These are phyloP conservation scores for Chlorella sp. DNA, from an alignment of 139 green algal species.

Conservation along the genomic window DNA sequence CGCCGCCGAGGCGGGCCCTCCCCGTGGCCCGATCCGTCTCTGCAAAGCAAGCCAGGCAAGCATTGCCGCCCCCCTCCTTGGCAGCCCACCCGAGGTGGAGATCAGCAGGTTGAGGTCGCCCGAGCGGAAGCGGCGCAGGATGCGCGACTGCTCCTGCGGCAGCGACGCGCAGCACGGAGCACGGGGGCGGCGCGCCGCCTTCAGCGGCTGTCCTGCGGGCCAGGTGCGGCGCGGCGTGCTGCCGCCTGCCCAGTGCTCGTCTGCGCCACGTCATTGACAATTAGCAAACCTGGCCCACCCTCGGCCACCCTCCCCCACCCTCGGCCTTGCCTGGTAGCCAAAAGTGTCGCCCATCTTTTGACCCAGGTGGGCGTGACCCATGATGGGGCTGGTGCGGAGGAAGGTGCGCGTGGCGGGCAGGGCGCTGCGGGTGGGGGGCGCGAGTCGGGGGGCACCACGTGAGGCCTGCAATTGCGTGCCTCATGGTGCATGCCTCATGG, in stretches of 20 bases:
- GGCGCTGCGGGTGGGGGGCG: too few species aligned
- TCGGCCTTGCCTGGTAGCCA: conserved; percentile 10
- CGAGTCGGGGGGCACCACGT: too few species aligned
- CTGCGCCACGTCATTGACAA: background rate
- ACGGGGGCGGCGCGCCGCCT: background rate
- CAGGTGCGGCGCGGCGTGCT: background rate
- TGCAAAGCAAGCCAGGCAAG: too few species aligned
- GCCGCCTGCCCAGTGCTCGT: background rate
- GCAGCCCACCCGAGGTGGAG: conserved; percentile 28
- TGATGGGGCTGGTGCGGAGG: conserved; percentile 1
- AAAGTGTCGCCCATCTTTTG: too few species aligned
- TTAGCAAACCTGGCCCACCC: background rate
- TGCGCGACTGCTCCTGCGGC: conserved; percentile 38
- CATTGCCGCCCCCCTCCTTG: background rate
- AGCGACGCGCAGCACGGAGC: background rate
- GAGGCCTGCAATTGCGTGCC: too few species aligned
- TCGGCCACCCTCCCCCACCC: background rate
- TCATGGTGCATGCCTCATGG: too few species aligned
- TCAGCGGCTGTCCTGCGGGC: background rate
- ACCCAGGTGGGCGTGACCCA: too few species aligned
- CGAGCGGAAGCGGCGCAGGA: conserved; percentile 31
- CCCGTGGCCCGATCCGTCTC: too few species aligned
- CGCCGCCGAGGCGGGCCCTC: too few species aligned
- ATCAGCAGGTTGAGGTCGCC: conserved; percentile 48
- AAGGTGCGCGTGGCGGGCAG: background rate